Evolutionary conservation across 2,329 filamentous ascomycete species (phyloP).

Genomic region (Colletotrichum godetiae): DNA sequence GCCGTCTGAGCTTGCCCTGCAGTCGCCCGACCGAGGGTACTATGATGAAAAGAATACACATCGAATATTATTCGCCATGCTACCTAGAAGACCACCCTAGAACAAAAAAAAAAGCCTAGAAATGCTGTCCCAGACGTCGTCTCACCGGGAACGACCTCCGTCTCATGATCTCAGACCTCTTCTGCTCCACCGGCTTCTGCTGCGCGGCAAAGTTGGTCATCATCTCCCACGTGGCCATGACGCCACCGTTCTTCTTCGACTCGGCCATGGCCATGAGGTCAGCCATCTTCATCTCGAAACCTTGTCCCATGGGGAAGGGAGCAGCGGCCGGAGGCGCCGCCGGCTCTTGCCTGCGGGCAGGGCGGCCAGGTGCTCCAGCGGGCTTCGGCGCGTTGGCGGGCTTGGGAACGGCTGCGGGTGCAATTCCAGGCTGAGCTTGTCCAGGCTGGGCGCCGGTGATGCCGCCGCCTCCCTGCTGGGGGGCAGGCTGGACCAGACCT

Average conservation of each 20-base stretch:
- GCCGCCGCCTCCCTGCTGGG: slow-evolving; percentile 16
- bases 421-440: slow-evolving; percentile 15
- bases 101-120: slow-evolving; percentile 7
- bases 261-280: slow-evolving; percentile 31
- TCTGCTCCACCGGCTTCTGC: slow-evolving; percentile 14
- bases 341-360: background rate
- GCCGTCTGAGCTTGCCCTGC: slow-evolving; percentile 14
- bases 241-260: slow-evolving; percentile 19
- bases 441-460: slow-evolving; percentile 23
- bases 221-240: slow-evolving; percentile 28
- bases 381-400: background rate
- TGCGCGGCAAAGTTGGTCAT: slow-evolving; percentile 23
- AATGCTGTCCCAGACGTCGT: slow-evolving; percentile 23
- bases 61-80: slow-evolving; percentile 34
- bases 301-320: background rate
- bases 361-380: background rate
- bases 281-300: slow-evolving; percentile 30
- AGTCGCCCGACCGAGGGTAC: slow-evolving; percentile 16
- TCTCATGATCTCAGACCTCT: slow-evolving; percentile 18
- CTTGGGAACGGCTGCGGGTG: background rate
- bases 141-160: slow-evolving; percentile 15
- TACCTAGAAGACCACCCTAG: background rate
- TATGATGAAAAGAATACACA: slow-evolving; percentile 27
- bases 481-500: background rate
- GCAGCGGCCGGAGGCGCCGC: background rate